Base-by-base conservation (phyloP, 768 basidiomycete genomes). In the Neoboletus magnificus region DNA sequence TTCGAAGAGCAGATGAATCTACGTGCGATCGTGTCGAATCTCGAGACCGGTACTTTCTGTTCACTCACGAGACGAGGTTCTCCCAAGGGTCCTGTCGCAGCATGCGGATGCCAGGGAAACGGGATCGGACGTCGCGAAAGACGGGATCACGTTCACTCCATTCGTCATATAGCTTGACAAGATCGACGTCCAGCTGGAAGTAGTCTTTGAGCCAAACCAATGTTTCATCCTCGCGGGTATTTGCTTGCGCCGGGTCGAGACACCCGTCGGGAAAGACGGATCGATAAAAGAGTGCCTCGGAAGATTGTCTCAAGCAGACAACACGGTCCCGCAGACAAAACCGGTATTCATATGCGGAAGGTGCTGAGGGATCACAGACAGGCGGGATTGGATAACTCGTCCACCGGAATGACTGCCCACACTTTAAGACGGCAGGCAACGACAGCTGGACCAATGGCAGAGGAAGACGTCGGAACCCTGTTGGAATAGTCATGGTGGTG, bases 1-100 rank as follows among this genome's bases (percentile, higher is more conserved):
- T 98, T 98, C 3, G 93, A 91, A 3, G 94, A 97, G 68, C 96
- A 98, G 60, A 99, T 97, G 75, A 98, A 99, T 10, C 95, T 96
- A 51, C 18, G 23, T 32, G 58, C 30, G 29, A 44, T 57, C 52
- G 49, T 35, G 52, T 69, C 36, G 55, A 57, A 22, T 22, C 18
- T 27, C 48, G 39, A 52, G 50, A 55, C 32, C 1, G 47, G 48
- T 43, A 13, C 40, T 44, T 39, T 48, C 33, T 57, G 35, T 50
- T 43, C 43, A 83, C 91, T 64, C 71, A 97, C 94, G 92, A 93
- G 42, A 98, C 74, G 29, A 98, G 80, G 64, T 91, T 95, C 73
- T 98, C 96, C 87, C 93, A 98, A 61, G 93, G 92, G 66, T 96
- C 93, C 72, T 98, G 95, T 64, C 91, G 79, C 39, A 98, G 71